Conservation (phyloP, 164 flowering plant species). For the Dillenia turbinata region DNA sequence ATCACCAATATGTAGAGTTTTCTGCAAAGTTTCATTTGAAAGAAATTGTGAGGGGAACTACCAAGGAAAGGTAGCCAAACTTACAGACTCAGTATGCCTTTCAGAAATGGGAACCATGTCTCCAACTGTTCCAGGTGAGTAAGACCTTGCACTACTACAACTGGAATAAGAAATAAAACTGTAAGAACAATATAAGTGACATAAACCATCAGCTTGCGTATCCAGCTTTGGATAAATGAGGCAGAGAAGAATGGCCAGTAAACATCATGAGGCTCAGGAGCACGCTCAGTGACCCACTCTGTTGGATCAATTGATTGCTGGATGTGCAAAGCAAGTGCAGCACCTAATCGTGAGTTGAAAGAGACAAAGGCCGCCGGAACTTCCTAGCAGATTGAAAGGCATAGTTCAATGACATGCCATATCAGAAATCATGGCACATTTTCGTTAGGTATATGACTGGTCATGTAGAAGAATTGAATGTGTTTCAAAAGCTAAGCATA, state of each 20-base stretch:
- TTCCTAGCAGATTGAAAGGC: constrained; percentile 40
- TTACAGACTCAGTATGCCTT: constrained; percentile 60
- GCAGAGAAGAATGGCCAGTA: constrained; percentile 92
- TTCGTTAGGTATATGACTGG: no score
- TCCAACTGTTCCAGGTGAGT: constrained; percentile 71
- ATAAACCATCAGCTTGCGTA: constrained; percentile 57
- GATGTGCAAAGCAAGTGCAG: constrained; percentile 61
- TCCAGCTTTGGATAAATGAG: constrained; percentile 66
- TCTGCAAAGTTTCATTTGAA: no score
- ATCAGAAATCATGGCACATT: no score
- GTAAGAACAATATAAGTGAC: constrained; percentile 55
- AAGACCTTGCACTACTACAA: constrained; percentile 83
- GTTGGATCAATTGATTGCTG: constrained; percentile 73
- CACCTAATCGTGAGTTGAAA: constrained; percentile 79
- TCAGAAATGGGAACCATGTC: constrained; percentile 67
- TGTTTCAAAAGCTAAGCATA: no score
- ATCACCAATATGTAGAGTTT: no score
- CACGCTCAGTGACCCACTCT: constrained; percentile 76
- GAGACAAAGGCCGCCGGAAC: constrained; percentile 85
- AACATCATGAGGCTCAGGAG: constrained; percentile 88
- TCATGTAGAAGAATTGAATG: no score
- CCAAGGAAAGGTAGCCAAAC: constrained; percentile 8
- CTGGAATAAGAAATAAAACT: constrained; percentile 75
- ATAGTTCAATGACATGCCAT: no score
- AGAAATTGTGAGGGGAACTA: no score